phyloP scores from a whole-genome alignment of 2,329 filamentous ascomycete genomes.

The Beauveria australis region DNA sequence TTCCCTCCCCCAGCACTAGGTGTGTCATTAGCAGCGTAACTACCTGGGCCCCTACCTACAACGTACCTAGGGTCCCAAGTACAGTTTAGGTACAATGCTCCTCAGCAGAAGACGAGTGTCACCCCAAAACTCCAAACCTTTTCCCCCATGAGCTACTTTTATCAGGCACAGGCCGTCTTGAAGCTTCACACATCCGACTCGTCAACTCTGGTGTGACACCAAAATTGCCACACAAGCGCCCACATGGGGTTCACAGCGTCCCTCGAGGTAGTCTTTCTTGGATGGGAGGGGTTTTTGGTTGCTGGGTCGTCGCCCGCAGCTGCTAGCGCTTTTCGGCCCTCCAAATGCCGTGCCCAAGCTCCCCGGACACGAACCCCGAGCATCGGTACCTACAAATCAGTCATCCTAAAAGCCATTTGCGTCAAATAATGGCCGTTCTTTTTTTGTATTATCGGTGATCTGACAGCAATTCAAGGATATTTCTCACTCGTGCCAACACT shows the following conservation, averaged over 20 bases:
- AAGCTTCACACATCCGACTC: neutral
- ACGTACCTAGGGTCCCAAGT: too few relatives aligned
- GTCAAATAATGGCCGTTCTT: neutral
- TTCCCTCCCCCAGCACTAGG: neutral
- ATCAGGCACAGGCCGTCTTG: neutral
- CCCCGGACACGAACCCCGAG: neutral
- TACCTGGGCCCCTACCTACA: too few relatives aligned
- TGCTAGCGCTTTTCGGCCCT: neutral
- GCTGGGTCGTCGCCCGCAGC: conserved; percentile 2
- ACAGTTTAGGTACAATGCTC: neutral
- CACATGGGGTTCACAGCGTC: conserved; percentile 1
- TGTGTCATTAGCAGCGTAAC: neutral
- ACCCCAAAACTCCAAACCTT: neutral
- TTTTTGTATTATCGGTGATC: neutral
- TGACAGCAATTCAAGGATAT: neutral
- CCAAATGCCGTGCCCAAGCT: conserved; percentile 5
- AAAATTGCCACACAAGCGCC: neutral
- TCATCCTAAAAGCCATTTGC: neutral
- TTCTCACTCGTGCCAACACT: neutral
- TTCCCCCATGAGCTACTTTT: neutral
- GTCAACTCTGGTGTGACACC: neutral
- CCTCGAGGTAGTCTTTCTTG: neutral
- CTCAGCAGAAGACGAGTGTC: neutral
- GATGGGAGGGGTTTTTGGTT: neutral
- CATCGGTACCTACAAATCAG: neutral